Base-by-base conservation (phyloP, 805 yeast species). In the Schizosaccharomyces japonicus region DNA sequence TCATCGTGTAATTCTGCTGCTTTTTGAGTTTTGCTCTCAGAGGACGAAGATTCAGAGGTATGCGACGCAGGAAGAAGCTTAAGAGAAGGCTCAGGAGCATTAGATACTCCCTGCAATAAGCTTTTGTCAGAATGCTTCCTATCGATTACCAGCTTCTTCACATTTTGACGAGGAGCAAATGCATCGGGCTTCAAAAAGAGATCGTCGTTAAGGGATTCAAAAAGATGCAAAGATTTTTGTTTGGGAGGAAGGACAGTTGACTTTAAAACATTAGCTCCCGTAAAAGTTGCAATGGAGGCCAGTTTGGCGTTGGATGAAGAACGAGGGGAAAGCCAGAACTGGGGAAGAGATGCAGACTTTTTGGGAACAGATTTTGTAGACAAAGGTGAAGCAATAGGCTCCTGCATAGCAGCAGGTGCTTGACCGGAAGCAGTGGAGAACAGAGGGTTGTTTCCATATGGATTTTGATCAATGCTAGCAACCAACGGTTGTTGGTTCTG, bases 371-470 rank as follows among this genome's bases (percentile, higher is more conserved):
- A 45, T 32, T 49, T 39, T 2, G 65, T 60, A 21, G 62, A 60
- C 5, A 71, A 54, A 4, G 78, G 75, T 25, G 68, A 70, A 3
- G 67, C 68, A 5, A 71, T 62, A 7, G 72, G 68, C 36, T 65
- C 67, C 3, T 69, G 64, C 13, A 29, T 28, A 7, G 32, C 8
- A 27, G 31, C 8, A 19, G 42, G 42, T 15, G 46, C 33, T 6
- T 15, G 11, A 5, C 25, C 30, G 7, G 33, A 28, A 25, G 62
- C 58, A 21, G 63, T 47, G 13, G 64, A 57, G 54, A 80, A 82
- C 47, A 85, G 64, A 4, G 84, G 80, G 54, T 77, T 76, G 45
- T 73, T 69, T 1, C 94, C 93, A 58, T 81, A 85, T 40, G 95
- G 94, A 57, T 78, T 73, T 50, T 68, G 66, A 49, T 63, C 66